phyloP scores from a whole-genome alignment of 2,329 filamentous ascomycete species.

The Davidsoniella virescens region DNA sequence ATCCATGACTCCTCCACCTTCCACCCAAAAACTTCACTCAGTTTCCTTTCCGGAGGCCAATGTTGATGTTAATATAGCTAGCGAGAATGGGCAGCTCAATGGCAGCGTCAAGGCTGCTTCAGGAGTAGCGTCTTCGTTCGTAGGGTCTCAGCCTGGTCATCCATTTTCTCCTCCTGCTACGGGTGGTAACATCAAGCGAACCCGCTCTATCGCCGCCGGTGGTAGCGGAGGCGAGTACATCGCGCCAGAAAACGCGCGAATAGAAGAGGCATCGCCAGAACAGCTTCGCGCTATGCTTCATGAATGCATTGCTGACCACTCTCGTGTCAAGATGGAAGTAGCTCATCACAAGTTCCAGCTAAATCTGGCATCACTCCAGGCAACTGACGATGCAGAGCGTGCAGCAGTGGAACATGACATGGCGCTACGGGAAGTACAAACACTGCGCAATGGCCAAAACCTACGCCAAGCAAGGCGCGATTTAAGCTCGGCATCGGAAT shows the following conservation, averaged over 20 bases:
- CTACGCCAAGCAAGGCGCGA: conserved; percentile 43
- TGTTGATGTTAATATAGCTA: neutral
- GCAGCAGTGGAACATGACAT: conserved; percentile 86
- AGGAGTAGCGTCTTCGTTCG: conserved; percentile 12
- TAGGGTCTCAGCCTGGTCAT: conserved; percentile 27
- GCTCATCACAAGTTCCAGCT: conserved; percentile 86
- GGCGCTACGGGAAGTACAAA: conserved; percentile 74
- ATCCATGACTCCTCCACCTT: conserved; percentile 41
- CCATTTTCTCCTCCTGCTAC: conserved; percentile 41
- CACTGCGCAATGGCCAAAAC: conserved; percentile 59
- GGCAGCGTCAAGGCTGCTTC: conserved; percentile 17
- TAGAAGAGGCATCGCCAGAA: conserved; percentile 36
- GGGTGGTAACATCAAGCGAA: conserved; percentile 4
- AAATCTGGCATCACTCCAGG: conserved; percentile 68
- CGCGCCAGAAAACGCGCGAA: conserved; percentile 31
- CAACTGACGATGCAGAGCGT: conserved; percentile 67
- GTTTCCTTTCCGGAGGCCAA: conserved; percentile 1
- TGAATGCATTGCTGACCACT: conserved; percentile 37
- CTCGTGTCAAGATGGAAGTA: conserved; percentile 58
- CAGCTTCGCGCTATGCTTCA: conserved; percentile 42
- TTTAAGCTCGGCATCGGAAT: conserved; percentile 34
- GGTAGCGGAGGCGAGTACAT: conserved; percentile 24
- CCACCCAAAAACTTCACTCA: conserved; percentile 21
- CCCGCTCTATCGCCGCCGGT: conserved; percentile 13
- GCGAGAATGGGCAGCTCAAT: neutral